phyloP scores from a whole-genome alignment of 2,329 filamentous ascomycete species.

The Pseudogymnoascus sp. region DNA sequence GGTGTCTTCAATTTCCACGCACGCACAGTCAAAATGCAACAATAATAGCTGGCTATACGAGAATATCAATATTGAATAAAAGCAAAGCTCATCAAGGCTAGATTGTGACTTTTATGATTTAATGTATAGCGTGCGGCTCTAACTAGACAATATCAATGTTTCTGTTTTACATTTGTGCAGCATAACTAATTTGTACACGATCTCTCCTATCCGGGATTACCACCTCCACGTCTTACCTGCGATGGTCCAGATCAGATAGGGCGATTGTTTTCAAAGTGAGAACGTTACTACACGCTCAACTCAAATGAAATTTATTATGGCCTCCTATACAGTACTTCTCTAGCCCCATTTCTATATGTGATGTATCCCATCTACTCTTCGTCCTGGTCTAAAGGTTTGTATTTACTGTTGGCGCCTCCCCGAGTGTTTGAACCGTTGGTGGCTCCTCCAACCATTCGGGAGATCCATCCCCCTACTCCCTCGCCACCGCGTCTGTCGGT shows the following conservation, averaged over 20 bases:
- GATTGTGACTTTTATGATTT: neutral
- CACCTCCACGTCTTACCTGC: neutral
- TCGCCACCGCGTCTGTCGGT: slow-evolving; percentile 35
- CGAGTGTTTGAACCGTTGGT: slow-evolving; percentile 19
- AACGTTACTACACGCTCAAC: neutral
- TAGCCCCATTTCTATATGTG: slow-evolving; percentile 7
- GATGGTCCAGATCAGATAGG: neutral
- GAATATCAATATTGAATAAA: neutral
- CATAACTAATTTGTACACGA: neutral
- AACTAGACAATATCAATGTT: neutral
- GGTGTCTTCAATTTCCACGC: slow-evolving; percentile 9
- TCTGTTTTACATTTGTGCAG: slow-evolving; percentile 7
- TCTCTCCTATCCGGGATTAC: neutral
- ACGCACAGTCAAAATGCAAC: neutral
- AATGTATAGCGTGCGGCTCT: neutral
- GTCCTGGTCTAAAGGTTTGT: slow-evolving; percentile 37
- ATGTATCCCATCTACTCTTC: slow-evolving; percentile 26
- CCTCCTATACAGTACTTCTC: neutral
- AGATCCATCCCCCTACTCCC: slow-evolving; percentile 64
- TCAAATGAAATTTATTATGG: neutral
- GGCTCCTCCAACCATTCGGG: slow-evolving; percentile 49
- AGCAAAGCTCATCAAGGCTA: neutral
- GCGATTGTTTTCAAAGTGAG: neutral
- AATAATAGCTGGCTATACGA: slow-evolving; percentile 1
- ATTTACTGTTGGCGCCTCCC: slow-evolving; percentile 20